Percentiles rank a stretch among this genome's conserved stretches.
phyloP scores from a whole-genome alignment of 768 basidiomycete genomes.

The Kwoniella sp. region DNA sequence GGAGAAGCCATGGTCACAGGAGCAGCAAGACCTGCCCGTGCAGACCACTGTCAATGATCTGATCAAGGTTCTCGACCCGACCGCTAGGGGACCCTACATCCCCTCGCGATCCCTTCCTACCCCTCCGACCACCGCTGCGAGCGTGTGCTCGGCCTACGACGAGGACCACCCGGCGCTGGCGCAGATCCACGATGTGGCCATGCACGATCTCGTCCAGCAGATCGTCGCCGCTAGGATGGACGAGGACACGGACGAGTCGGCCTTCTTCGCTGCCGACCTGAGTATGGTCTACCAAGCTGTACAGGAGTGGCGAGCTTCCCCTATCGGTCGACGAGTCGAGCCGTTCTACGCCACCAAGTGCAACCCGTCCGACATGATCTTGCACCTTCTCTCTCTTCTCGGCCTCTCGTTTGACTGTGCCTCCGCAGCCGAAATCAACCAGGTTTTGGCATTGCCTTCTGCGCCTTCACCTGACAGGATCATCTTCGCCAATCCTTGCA shows the following conservation, averaged over 20 bases:
- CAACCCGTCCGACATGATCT: constrained; percentile 92
- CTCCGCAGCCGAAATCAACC: constrained; percentile 84
- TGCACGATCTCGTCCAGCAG: constrained; percentile 34
- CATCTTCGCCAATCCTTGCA: constrained; percentile 99
- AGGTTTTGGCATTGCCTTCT: constrained; percentile 64
- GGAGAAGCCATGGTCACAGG: constrained; percentile 5
- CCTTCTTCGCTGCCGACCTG: constrained; percentile 95
- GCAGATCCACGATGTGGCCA: constrained; percentile 24
- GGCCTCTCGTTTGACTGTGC: constrained; percentile 97
- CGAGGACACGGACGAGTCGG: constrained; percentile 64
- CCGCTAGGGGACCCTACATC: constrained; percentile 19
- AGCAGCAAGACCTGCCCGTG: constrained; percentile 4
- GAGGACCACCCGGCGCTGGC: constrained; percentile 26
- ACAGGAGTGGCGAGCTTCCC: constrained; percentile 68
- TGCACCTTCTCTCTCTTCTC: constrained; percentile 80
- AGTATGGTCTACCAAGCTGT: constrained; percentile 80
- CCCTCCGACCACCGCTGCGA: constrained; percentile 14
- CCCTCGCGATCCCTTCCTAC: constrained; percentile 26
- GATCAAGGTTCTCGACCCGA: constrained; percentile 35
- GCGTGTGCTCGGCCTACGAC: constrained; percentile 1
- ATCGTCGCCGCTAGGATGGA: constrained; percentile 23
- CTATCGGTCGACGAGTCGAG: constrained; percentile 71
- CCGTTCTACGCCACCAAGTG: constrained; percentile 98
- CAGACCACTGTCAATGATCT: constrained; percentile 21
- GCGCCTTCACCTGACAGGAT: constrained; percentile 69